A percentile compares a stretch with the other conserved stretches of the same genome.
Conservation (phyloP, 2,329 filamentous ascomycete genomes). For the Claviceps spartinae region DNA sequence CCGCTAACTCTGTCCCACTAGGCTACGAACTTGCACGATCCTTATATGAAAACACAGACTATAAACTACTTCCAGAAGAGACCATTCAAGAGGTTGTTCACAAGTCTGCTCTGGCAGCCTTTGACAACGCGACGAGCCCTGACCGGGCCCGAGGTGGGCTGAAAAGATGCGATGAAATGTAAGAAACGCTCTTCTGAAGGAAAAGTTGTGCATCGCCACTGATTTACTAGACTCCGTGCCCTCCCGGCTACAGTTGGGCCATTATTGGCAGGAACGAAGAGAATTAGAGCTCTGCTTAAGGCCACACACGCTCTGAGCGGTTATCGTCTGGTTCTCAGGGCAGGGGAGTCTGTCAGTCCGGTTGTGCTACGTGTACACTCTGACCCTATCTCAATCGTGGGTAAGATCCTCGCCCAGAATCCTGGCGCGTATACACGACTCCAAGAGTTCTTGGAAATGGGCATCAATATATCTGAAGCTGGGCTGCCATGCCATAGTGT, state of each 20-base stretch:
- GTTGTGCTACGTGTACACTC: conserved; percentile 63
- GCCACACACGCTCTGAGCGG: conserved; percentile 64
- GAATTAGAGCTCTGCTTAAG: conserved; percentile 50
- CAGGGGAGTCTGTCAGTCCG: conserved; percentile 67
- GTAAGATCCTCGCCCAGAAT: conserved; percentile 65
- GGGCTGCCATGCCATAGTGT: conserved; percentile 25
- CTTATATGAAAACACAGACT: conserved; percentile 41
- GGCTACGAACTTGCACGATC: conserved; percentile 50
- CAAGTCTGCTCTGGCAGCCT: conserved; percentile 51
- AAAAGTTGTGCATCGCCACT: neutral
- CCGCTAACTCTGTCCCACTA: conserved; percentile 17
- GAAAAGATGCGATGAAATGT: conserved; percentile 67
- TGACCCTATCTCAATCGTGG: conserved; percentile 61
- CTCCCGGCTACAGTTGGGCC: conserved; percentile 45
- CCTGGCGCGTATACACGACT: conserved; percentile 58
- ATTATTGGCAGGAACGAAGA: conserved; percentile 35
- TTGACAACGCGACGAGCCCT: conserved; percentile 72
- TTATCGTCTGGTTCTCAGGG: conserved; percentile 65
- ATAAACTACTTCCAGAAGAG: conserved; percentile 33
- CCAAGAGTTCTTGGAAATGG: conserved; percentile 59
- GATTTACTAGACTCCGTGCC: conserved; percentile 40
- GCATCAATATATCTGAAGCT: conserved; percentile 49
- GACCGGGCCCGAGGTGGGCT: conserved; percentile 64
- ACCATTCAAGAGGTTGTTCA: conserved; percentile 48
- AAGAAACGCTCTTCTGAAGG: conserved; percentile 15